A percentile compares a stretch with the other conserved stretches of the same genome.
phyloP scores from a whole-genome alignment of 139 green algal species.

The Medakamo hakoo region DNA sequence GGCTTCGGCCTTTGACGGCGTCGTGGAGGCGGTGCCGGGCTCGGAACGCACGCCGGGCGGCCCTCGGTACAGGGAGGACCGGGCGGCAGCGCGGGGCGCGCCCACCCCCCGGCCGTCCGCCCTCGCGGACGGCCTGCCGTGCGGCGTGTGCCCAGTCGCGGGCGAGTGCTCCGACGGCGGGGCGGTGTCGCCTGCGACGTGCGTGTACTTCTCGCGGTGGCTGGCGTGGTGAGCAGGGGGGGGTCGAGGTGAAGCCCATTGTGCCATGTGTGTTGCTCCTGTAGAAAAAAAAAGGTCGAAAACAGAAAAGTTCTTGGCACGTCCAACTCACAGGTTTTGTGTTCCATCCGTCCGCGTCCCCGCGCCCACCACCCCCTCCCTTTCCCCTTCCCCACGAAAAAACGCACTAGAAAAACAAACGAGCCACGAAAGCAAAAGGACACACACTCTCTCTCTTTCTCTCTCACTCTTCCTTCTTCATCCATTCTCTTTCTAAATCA shows the following conservation, averaged over 20 bases:
- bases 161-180: conserved; percentile 56
- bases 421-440: background rate
- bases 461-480: no score
- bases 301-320: background rate
- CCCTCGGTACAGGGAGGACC: no score
- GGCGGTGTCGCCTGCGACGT: conserved; percentile 58
- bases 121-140: conserved; percentile 57
- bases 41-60: background rate
- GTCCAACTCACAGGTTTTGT: background rate
- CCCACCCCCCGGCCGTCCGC: conserved; percentile 25
- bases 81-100: background rate
- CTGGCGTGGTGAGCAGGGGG: no score
- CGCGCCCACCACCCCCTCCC: no score
- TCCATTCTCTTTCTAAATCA: background rate
- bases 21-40: conserved; percentile 23
- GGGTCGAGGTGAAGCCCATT: no score
- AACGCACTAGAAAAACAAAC: no score
- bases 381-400: no score
- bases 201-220: conserved; percentile 61
- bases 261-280: background rate
- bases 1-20: conserved; percentile 57
- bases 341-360: background rate
- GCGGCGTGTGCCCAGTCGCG: conserved; percentile 62
- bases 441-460: no score
- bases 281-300: background rate